Evolutionary conservation across 73 alveolate genomes (phyloP).

Genomic region (Paramecium bursaria): DNA sequence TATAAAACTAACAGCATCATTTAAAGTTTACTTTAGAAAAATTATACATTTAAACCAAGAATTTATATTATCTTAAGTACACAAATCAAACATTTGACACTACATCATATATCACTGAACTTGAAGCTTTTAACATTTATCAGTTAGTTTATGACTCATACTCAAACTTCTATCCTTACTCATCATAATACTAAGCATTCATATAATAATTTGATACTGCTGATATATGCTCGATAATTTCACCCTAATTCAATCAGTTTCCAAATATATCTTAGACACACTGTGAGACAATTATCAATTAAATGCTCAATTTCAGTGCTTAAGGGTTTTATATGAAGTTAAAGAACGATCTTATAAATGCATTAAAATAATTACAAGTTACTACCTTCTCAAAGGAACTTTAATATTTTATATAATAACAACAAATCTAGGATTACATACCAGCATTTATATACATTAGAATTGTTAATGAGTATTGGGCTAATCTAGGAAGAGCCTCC

Average conservation of each 20-base stretch:
- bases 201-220: too few species aligned
- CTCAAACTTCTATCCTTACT: too few species aligned
- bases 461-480: slow-evolving; percentile 22
- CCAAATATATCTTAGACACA: neutral
- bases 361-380: neutral
- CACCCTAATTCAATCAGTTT: too few species aligned
- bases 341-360: slow-evolving; percentile 14
- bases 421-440: neutral
- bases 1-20: slow-evolving; percentile 20
- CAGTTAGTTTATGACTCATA: too few species aligned
- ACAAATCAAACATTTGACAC: too few species aligned
- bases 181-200: too few species aligned
- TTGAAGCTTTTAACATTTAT: too few species aligned
- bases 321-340: neutral
- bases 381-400: neutral
- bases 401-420: neutral
- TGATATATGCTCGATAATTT: too few species aligned
- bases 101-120: too few species aligned
- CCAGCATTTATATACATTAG: neutral
- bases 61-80: neutral
- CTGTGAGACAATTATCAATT: neutral
- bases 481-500: slow-evolving; percentile 1
- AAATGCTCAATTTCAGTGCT: neutral
- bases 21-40: slow-evolving; percentile 25
- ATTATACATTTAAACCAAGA: neutral